Evolutionary conservation across 805 yeast species (phyloP), one percentile per base, ranked within the genome.

Genomic region (Candida berthetii): DNA sequence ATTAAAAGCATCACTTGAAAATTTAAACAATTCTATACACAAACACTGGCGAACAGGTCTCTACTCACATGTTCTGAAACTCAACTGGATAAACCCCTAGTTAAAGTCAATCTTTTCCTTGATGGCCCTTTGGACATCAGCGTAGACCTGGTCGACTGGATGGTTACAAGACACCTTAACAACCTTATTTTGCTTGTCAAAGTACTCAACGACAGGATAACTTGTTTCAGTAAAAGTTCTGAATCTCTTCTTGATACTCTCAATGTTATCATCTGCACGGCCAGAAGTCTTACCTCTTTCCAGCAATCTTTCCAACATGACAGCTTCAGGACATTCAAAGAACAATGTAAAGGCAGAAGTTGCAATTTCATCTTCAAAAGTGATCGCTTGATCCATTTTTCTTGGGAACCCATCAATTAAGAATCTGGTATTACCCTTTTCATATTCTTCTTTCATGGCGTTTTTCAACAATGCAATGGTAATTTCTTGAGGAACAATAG

Each of bases 361-460:
- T 54, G 80, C 93, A 53, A 80, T 71, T 57, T 78, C 69, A 32
- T 84, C 78, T 66, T 91, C 98, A 60, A 91, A 91, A n/a, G 91
- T 85, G 33, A 84, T 45, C 0, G 98, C 98, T 69, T 91, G 99
- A 65, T 93, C 98, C 97, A 93, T 91, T 61, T 90, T 88, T 61
- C 98, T 78, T 38, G 99, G 99, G 75, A 93, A 91, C 1, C 99
- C 99, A 61, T 91, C 99, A 40, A 91, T 80, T 54, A 91, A 68
- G 61, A 90, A 91, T 40, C 71, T 72, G 19, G 65, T 64, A 10
- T 71, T 69, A 14, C 85, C 82, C n/a, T 69, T 58, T 3, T 52
- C 46, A 48, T 62, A 60, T 38, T 74, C 65, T 28, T 74, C 82
- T 32, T 66, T 54, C 65, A 91, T 89, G 9, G 96, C 95, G 47